Base-by-base conservation (phyloP, 495 filamentous ascomycete genomes). In the Xylaria longipes region DNA sequence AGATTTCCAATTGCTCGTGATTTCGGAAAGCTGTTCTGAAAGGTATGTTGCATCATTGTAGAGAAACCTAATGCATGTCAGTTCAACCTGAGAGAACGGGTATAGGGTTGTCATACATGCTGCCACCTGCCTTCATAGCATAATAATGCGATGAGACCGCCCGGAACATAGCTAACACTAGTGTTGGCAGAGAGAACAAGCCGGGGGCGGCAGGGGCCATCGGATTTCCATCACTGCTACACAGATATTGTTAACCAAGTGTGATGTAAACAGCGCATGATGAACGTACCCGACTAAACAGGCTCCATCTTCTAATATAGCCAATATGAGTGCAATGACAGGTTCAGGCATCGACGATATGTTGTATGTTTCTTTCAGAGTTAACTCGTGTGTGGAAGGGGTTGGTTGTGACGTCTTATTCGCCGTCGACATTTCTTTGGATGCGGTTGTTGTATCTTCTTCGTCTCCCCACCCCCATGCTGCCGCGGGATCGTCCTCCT, bases 1-100 rank as follows among this genome's bases (percentile, higher is more conserved):
- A 33, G 68, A 65, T 72, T 82, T 84, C 86, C 81, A 88, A n/a
- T 89, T 78, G 12, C 83, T 77, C 0, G 84, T 74, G 56, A 93
- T 84, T 15, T 88, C 81, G n/a, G 84, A 82, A n/a, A 98, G 87
- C 41, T 87, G 84, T 66, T 92, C 90, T 0, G 93, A 87, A 3
- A 99, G 86, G 74, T 93, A 95, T 33, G 88, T 83, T 61, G 92
- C 89, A 78, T 99, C 96, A 75, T 99, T 98, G 80, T 98, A 99
- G 54, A 97, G 86, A 73, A 91, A 94, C 87, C 88, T 90, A 25
- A 39, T 65, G 0, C 48, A 70, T 37, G 77, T 75, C 75, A 74
- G 74, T 62, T 46, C 22, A 12, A 29, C 12, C 17, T 20, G 3
- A 9, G 41, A 11, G 69, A 15, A 20, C 9, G 48, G 37, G 20